Percentiles rank a stretch among this genome's conserved stretches.
These are phyloP conservation scores for Colletotrichum coccodes DNA, from an alignment of 2,329 filamentous ascomycete genomes.

Conservation along the genomic window DNA sequence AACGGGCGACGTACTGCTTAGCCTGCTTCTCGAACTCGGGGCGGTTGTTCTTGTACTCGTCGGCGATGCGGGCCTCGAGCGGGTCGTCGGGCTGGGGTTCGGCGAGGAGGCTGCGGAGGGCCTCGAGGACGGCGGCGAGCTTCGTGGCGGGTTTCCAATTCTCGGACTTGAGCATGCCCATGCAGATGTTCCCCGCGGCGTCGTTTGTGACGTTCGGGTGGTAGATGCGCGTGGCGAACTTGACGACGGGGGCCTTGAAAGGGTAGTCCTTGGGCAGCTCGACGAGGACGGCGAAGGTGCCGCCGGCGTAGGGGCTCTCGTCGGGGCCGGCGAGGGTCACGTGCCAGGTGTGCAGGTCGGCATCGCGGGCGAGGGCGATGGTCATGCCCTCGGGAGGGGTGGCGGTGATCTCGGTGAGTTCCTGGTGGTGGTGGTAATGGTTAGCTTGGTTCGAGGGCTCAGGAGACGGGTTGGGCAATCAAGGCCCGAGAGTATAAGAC, in stretches of 20 bases:
- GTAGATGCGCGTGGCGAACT: conserved; percentile 91
- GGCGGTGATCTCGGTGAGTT: conserved; percentile 61
- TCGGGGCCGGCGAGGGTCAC: conserved; percentile 57
- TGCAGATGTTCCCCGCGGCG: conserved; percentile 84
- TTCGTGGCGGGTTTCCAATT: conserved; percentile 92
- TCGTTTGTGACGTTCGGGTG: conserved; percentile 96
- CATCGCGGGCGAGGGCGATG: conserved; percentile 56
- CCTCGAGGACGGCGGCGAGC: conserved; percentile 79
- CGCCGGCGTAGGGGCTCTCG: conserved; percentile 65
- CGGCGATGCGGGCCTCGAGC: conserved; percentile 86
- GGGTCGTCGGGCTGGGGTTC: conserved; percentile 92
- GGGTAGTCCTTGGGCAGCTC: conserved; percentile 84
- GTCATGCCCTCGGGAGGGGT: conserved; percentile 58
- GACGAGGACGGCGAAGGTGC: conserved; percentile 79
- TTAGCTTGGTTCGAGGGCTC: neutral
- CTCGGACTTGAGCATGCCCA: conserved; percentile 83
- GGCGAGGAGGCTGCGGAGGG: conserved; percentile 77
- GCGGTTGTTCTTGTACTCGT: conserved; percentile 79
- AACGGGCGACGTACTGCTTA: conserved; percentile 77
- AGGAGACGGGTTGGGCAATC: too few species aligned
- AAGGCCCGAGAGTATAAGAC: neutral
- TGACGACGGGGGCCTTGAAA: conserved; percentile 85
- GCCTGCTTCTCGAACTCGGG: conserved; percentile 79
- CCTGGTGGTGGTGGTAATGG: conserved; percentile 50
- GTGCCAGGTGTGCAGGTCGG: conserved; percentile 64